Evolutionary conservation across 1,284 basidiomycete species (phyloP).

Genomic region (Cystobasidium slooffiae): DNA sequence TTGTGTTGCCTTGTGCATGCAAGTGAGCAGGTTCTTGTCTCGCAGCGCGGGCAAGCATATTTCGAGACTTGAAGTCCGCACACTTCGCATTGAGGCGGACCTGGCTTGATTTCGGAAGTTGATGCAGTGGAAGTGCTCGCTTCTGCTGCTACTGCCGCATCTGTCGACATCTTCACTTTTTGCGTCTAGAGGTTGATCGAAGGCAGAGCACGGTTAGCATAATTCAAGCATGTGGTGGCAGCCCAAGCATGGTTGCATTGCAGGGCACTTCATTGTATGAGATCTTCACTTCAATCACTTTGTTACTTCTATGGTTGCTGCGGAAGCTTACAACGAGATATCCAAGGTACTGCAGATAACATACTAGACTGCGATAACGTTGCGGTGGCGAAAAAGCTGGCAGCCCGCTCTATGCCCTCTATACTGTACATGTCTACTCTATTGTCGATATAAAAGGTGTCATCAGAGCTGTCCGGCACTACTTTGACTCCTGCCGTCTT

Average conservation of each 20-base stretch:
- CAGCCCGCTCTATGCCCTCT: too few relatives aligned
- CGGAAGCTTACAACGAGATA: too few relatives aligned
- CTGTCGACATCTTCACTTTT: not conserved
- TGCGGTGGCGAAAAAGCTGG: too few relatives aligned
- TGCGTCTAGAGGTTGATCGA: slow-evolving; percentile 7
- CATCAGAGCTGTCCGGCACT: not conserved
- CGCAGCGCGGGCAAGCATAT: slow-evolving; percentile 37
- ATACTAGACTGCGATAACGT: too few relatives aligned
- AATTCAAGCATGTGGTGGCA: too few relatives aligned
- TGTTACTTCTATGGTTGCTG: too few relatives aligned
- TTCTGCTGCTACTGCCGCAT: not conserved
- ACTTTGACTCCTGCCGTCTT: not conserved
- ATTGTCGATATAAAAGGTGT: not conserved
- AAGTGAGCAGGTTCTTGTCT: slow-evolving; percentile 29
- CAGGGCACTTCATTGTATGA: too few relatives aligned
- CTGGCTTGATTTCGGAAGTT: not conserved
- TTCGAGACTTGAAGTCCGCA: slow-evolving; percentile 14
- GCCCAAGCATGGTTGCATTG: too few relatives aligned
- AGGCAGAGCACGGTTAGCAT: not conserved
- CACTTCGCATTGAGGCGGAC: slow-evolving; percentile 10
- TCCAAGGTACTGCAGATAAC: too few relatives aligned
- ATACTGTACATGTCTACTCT: not conserved
- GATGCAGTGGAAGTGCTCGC: not conserved
- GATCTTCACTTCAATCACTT: too few relatives aligned
- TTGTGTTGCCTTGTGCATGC: slow-evolving; percentile 35